Percentiles rank a stretch among this genome's conserved stretches.
Conservation (phyloP, 2,329 filamentous ascomycete genomes). For the Nigrospora sphaerica region DNA sequence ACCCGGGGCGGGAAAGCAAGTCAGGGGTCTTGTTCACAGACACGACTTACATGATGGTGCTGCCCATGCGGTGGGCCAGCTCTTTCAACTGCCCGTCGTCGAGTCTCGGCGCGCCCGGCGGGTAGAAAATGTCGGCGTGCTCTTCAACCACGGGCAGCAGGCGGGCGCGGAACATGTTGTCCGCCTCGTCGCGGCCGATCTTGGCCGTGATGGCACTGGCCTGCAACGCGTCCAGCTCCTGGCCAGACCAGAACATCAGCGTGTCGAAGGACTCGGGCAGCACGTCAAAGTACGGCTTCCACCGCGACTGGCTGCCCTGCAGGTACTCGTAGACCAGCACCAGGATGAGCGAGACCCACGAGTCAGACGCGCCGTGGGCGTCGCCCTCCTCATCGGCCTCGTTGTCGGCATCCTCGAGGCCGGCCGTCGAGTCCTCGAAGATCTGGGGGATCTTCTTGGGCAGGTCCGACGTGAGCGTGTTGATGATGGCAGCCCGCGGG, state of each 20-base stretch:
- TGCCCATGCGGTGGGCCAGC: constrained; percentile 74
- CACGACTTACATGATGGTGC: constrained; percentile 63
- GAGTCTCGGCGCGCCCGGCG: constrained; percentile 21
- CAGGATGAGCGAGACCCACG: constrained; percentile 60
- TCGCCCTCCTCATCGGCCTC: constrained; percentile 29
- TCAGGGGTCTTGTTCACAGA: too few relatives aligned
- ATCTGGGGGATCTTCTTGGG: constrained; percentile 47
- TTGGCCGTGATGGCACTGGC: constrained; percentile 70
- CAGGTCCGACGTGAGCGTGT: constrained; percentile 64
- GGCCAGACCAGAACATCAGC: constrained; percentile 78
- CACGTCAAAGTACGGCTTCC: constrained; percentile 73
- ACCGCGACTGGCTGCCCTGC: constrained; percentile 53
- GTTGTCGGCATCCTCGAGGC: constrained; percentile 25
- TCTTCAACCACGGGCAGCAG: constrained; percentile 44
- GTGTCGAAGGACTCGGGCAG: constrained; percentile 70
- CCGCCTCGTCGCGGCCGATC: constrained; percentile 67
- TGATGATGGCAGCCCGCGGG: constrained; percentile 65
- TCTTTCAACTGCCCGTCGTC: constrained; percentile 37
- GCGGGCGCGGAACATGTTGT: constrained; percentile 56
- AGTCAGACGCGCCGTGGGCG: constrained; percentile 32
- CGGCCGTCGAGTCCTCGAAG: constrained; percentile 31
- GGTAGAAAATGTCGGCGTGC: constrained; percentile 38
- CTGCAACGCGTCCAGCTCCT: constrained; percentile 66
- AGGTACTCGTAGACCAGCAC: constrained; percentile 72
- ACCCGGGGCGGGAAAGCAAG: too few relatives aligned